Conservation (phyloP, 306 rosid species). For the Vigna reflexopilosa region DNA sequence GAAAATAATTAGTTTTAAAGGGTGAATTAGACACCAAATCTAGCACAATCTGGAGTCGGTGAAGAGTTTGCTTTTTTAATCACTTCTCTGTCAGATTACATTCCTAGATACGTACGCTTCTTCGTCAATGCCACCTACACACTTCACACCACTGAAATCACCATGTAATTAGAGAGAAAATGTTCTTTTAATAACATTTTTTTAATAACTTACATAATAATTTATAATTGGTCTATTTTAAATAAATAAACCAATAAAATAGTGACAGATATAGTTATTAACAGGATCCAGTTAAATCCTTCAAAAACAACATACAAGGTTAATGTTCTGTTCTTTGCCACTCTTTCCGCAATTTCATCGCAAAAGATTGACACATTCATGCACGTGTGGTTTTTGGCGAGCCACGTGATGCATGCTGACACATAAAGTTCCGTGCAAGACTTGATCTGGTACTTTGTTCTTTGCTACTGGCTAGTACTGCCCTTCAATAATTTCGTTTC, state of each 20-base stretch:
- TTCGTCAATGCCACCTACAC: conserved; percentile 10
- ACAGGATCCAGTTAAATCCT: neutral
- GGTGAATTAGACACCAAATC: neutral
- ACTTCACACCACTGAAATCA: neutral
- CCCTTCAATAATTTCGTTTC: too few relatives aligned
- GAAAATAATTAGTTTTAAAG: too few relatives aligned
- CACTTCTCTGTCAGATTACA: conserved; percentile 20
- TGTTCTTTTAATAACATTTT: too few relatives aligned
- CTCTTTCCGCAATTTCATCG: conserved; percentile 23
- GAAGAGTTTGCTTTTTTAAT: neutral
- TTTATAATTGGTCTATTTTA: too few relatives aligned
- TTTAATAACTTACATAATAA: too few relatives aligned
- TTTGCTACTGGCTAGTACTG: too few relatives aligned
- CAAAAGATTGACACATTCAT: conserved; percentile 16
- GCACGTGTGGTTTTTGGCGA: conserved; percentile 53
- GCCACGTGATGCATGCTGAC: conserved; percentile 51
- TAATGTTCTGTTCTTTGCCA: too few relatives aligned
- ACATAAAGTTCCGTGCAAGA: conserved; percentile 21
- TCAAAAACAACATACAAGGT: neutral
- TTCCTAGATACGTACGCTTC: neutral
- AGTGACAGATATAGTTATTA: too few relatives aligned
- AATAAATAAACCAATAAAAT: too few relatives aligned
- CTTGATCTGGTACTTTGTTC: too few relatives aligned
- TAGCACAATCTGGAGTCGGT: neutral
- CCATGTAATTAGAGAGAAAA: neutral